Conservation (phyloP, 2,329 filamentous ascomycete species). For the Cercospora canescens region DNA sequence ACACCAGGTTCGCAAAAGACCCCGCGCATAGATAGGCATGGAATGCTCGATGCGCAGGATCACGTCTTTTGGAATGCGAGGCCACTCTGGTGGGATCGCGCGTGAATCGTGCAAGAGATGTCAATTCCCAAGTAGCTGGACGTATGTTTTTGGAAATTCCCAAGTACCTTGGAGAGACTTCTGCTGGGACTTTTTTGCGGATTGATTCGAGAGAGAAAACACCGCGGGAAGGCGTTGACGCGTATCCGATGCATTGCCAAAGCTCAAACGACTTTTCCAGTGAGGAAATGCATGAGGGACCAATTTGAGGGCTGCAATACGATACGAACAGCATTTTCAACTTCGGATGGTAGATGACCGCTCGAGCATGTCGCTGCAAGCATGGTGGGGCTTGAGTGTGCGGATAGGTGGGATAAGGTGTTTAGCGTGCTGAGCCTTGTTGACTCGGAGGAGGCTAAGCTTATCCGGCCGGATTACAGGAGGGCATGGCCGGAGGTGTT, state of each 20-base stretch:
- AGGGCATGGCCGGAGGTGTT: neutral
- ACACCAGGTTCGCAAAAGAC: neutral
- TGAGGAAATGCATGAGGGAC: neutral
- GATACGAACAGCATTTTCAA: neutral
- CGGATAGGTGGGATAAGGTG: neutral
- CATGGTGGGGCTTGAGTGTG: neutral
- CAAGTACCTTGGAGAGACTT: neutral
- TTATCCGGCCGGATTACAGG: neutral
- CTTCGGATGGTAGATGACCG: neutral
- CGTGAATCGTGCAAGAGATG: neutral
- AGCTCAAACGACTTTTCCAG: neutral
- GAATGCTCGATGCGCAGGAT: neutral
- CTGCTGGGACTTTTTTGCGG: neutral
- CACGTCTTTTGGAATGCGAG: neutral
- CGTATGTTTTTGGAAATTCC: neutral
- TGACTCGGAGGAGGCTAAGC: neutral
- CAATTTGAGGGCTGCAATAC: neutral
- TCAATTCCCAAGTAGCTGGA: neutral
- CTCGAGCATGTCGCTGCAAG: neutral
- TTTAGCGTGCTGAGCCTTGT: neutral
- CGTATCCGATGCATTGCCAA: neutral
- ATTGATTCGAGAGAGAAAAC: neutral
- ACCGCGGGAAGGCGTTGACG: neutral
- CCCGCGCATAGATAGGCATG: too few species aligned
- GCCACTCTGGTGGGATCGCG: neutral